These are phyloP conservation scores for Penstemon barbatus DNA, from an alignment of 257 asterid genomes.

Conservation along the genomic window DNA sequence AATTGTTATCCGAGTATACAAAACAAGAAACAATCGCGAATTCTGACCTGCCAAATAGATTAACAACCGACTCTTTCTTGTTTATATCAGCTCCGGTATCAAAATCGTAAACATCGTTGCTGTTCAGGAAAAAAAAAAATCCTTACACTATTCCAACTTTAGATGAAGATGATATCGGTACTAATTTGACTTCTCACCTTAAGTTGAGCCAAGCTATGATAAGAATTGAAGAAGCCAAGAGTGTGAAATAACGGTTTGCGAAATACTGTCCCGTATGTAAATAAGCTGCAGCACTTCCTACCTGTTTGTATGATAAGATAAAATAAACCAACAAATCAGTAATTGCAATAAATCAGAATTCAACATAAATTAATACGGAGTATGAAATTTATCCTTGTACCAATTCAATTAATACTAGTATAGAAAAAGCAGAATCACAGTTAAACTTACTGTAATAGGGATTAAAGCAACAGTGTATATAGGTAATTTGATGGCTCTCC, in stretches of 20 bases:
- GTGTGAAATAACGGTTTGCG: constrained; percentile 52
- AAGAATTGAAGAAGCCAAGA: constrained; percentile 68
- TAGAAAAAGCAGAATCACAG: background rate
- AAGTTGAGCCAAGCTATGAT: constrained; percentile 87
- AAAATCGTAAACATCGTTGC: constrained; percentile 97
- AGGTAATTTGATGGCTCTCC: constrained; percentile 90
- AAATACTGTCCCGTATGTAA: constrained; percentile 63
- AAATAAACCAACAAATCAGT: background rate
- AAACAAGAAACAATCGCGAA: background rate
- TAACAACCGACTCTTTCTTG: constrained; percentile 96
- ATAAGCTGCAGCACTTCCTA: constrained; percentile 93
- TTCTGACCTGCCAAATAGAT: constrained; percentile 68
- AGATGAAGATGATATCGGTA: background rate
- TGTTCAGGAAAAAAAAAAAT: constrained; percentile 36
- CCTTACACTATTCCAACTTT: background rate
- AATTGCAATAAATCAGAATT: background rate
- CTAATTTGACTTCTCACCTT: constrained; percentile 52
- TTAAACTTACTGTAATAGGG: constrained; percentile 68
- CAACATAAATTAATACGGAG: background rate
- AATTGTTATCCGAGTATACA: constrained; percentile 10
- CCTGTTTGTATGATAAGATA: constrained; percentile 44
- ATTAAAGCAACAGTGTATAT: constrained; percentile 67
- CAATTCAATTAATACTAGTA: background rate
- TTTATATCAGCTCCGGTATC: constrained; percentile 90
- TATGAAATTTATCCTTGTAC: background rate